These are phyloP conservation scores for Alternaria hordeiaustralica DNA, from an alignment of 2,329 filamentous ascomycete genomes.

Conservation along the genomic window DNA sequence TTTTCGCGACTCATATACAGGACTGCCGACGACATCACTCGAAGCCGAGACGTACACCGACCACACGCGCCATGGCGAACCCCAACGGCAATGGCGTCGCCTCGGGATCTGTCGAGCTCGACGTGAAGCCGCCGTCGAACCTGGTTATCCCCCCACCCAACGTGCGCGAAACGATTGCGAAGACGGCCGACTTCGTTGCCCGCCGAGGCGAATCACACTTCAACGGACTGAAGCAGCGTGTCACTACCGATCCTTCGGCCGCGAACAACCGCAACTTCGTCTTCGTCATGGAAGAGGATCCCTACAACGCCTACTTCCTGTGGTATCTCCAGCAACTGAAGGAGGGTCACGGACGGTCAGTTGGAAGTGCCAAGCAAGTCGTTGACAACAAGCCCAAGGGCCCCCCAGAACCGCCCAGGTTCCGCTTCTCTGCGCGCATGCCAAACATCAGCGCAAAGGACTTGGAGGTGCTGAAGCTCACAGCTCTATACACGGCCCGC, in stretches of 20 bases:
- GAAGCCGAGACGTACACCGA: slow-evolving; percentile 12
- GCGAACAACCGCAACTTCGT: slow-evolving; percentile 80
- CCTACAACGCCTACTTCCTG: slow-evolving; percentile 86
- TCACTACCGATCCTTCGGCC: slow-evolving; percentile 69
- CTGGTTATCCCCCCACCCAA: slow-evolving; percentile 85
- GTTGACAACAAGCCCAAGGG: slow-evolving; percentile 74
- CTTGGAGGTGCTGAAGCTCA: slow-evolving; percentile 74
- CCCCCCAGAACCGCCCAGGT: slow-evolving; percentile 83
- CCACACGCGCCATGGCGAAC: slow-evolving; percentile 34
- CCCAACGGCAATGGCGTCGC: slow-evolving; percentile 33
- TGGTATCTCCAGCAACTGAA: slow-evolving; percentile 90
- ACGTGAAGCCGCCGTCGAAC: slow-evolving; percentile 74
- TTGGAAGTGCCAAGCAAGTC: slow-evolving; percentile 18
- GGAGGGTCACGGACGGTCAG: slow-evolving; percentile 74
- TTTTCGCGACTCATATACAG: slow-evolving; percentile 9
- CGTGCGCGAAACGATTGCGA: slow-evolving; percentile 86
- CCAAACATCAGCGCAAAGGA: slow-evolving; percentile 96
- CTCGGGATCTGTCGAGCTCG: slow-evolving; percentile 21
- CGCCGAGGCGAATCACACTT: slow-evolving; percentile 73
- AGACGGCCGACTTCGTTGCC: slow-evolving; percentile 90
- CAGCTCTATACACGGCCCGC: slow-evolving; percentile 89
- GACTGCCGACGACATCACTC: slow-evolving; percentile 10
- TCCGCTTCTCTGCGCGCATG: slow-evolving; percentile 94
- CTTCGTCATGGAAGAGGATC: slow-evolving; percentile 79
- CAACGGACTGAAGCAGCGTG: slow-evolving; percentile 84